phyloP scores from a whole-genome alignment of 805 yeast species.

The Suhomyces xylopsoci region DNA sequence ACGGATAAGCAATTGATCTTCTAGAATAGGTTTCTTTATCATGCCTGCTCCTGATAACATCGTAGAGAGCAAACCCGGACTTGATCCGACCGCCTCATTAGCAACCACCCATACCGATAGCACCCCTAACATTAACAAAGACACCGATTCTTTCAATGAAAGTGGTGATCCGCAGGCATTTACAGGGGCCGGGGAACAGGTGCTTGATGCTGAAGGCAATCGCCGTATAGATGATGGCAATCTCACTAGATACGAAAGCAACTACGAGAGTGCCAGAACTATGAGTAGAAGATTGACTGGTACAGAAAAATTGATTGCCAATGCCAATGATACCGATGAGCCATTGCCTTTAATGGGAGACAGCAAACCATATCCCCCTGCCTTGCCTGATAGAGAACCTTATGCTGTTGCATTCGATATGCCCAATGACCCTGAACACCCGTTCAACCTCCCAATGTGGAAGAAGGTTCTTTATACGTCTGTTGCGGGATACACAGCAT shows the following conservation, averaged over 20 bases:
- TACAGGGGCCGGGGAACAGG: constrained; percentile 6
- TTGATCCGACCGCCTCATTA: not conserved
- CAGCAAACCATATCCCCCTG: constrained; percentile 59
- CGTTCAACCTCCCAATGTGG: constrained; percentile 57
- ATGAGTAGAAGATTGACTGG: constrained; percentile 20
- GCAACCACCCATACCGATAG: constrained; percentile 1
- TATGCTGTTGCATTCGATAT: constrained; percentile 77
- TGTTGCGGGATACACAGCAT: constrained; percentile 32
- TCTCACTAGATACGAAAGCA: constrained; percentile 23
- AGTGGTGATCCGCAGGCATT: constrained; percentile 9
- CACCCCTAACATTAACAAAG: constrained; percentile 2
- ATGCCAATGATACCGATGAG: constrained; percentile 20
- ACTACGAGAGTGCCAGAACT: constrained; percentile 19
- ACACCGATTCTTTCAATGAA: constrained; percentile 4
- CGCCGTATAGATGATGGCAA: constrained; percentile 14
- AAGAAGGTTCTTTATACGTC: constrained; percentile 23
- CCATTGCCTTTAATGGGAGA: constrained; percentile 60
- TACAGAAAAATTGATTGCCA: constrained; percentile 16
- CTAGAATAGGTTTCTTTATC: not conserved
- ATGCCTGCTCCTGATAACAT: not conserved
- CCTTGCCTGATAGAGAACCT: constrained; percentile 49
- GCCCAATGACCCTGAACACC: constrained; percentile 73
- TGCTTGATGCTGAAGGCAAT: constrained; percentile 1
- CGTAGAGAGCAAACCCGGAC: not conserved
- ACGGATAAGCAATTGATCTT: not conserved